Evolutionary conservation across 176 grass and related monocot species (phyloP), one percentile per base, ranked within the genome.

Genomic region (Triticum timopheevii): DNA sequence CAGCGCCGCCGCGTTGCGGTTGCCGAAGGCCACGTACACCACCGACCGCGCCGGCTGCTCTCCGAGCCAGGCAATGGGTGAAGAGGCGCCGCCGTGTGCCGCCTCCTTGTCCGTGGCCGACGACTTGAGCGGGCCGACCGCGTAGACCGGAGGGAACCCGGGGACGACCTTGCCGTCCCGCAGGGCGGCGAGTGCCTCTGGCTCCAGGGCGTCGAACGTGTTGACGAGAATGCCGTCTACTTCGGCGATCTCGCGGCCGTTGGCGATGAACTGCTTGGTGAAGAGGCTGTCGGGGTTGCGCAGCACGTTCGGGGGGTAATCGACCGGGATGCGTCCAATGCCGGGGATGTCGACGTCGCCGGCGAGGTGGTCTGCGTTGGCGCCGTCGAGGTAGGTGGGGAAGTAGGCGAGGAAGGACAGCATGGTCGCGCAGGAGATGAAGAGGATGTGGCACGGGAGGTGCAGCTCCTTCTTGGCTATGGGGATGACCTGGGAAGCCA

Each of bases 11-110:
- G 75, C 74, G 20, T 33, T 84, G 0, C 90, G 92, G 88, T 84
- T 97, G 8, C 95, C 95, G 74, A 97, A 97, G 78, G 88, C 82
- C 1, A 94, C 61, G 30, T 93, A 97, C 23, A 93, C 79, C 35
- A 97, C 94, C 10, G 92, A 97, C 4, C 52, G 45, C 17, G 82
- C 78, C 4, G 92, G 92, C 59, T 97, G 90, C 88, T 36, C 10
- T 9, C 56, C 74, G 2, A 97, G 88, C 92, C 95, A 97, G 5
- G 50, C 5, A 1, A 83, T 22, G 3, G 58, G n/a, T 12, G 50
- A 17, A 54, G 65, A 68, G 0, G 16, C 30, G 28, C 13, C 22
- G 0, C 52, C 17, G 8, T 58, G 6, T 20, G 15, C 44, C 1
- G 24, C 15, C 8, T 23, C 8, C n/a, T 2, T 61, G 1, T 7